Evolutionary conservation across 495 filamentous ascomycete genomes (phyloP), one percentile per base, ranked within the genome.

Genomic region (Ramalina peruviana): DNA sequence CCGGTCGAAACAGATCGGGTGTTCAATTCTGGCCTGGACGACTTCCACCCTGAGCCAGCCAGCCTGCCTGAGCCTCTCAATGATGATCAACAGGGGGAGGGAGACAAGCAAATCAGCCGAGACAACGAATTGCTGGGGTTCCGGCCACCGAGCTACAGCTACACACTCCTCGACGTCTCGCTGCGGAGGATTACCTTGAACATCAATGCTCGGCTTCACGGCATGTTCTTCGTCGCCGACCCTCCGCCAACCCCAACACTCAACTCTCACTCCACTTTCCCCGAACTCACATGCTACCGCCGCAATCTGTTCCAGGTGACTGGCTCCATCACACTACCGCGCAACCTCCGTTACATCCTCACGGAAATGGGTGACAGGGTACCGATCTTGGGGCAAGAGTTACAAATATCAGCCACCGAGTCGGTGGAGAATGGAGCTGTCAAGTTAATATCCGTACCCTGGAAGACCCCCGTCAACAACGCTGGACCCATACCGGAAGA

Each of bases 171-270:
- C 33, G 82, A 87, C 56, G 83, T 78, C 68, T 72, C 76, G 53
- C 71, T 77, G 62, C 72, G 77, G 46, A 64, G 76, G 59, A 52
- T 72, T 6, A 71, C 69, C 6, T 61, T 87, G 20, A 73, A 75
- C 30, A 79, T 94, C 61, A 77, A 82, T 9, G 87, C 86, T 40
- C 88, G 93, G 64, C 67, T 95, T 27, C 86, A 92, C 60, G 88
- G 88, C 68, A 94, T 93, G 86, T 95, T 95, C 68, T 94, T 92
- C 59, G 76, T 95, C 6, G 88, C 88, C 44, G 88, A 95, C 67
- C 68, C 88, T 53, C 82, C 86, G 13, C 77, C 75, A 64, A 77
- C 85, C 21, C 73, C 75, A 37, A 70, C 75, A 27, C 75, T 73
- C 48, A 80, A 86, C 54, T 77, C 79, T 42, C 73, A 75, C 44